Evolutionary conservation across 1,139 yeast genomes (phyloP), one percentile per base, ranked within the genome.

Genomic region (Cylindricascospora bacillispora): DNA sequence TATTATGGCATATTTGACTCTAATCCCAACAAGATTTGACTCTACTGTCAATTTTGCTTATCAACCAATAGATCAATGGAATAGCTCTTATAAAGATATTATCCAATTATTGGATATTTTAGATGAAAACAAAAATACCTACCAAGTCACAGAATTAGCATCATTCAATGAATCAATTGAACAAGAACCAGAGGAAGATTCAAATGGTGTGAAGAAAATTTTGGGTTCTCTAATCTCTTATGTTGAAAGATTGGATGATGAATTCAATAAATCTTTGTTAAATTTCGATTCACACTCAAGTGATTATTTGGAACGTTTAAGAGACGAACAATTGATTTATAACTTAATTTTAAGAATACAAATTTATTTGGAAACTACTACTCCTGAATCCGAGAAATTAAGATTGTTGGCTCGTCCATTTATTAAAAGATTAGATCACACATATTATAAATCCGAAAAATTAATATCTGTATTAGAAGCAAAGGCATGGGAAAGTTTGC

Each of bases 191-290:
- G 66, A 67, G 40, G 67, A 78, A 17, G 71, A 77, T 44, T 47
- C 60, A 15, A 47, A 52, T n/a, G 95, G 95, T 35, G 64, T 79
- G 38, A 72, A 70, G 52, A 74, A 71, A 43, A 69, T 92, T 35
- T 68, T 78, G 40, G 98, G 98, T 27, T 81, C 94, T 23, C 64
- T 89, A 33, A 72, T 82, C 29, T 76, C 95, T 11, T 70, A 80
- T 39, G 80, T 86, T 39, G 98, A 89, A 62, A 75, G 97, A 58
- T 69, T 92, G 43, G 95, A 86, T 54, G 97, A 89, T 51, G 99
- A 92, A 62, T 78, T 86, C 48, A 80, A 81, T 40, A 74, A 79
- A 45, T 83, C 93, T 30, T 68, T 89, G 47, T 86, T 86, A 56
- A 73, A 73, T 45, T 76, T 83, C 46, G 97, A 89, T 55, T 95